These are phyloP conservation scores for Arabidopsis arenosa DNA, from an alignment of 345 rosid genomes.

Conservation along the genomic window DNA sequence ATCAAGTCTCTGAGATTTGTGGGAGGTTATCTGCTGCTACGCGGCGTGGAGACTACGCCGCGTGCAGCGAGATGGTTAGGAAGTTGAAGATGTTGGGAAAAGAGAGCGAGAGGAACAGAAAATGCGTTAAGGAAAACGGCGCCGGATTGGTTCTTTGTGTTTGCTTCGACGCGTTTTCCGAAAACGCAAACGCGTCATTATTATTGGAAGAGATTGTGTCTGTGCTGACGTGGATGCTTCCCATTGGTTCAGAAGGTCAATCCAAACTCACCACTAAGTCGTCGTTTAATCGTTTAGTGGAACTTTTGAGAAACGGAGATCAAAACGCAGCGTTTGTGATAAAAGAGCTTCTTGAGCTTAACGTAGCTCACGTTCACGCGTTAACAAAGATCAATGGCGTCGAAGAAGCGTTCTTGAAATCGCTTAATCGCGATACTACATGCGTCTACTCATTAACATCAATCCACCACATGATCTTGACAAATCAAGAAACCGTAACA, in stretches of 20 bases:
- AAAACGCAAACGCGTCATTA: slow-evolving; percentile 27
- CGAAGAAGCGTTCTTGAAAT: slow-evolving; percentile 56
- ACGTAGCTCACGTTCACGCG: slow-evolving; percentile 43
- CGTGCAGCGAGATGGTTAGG: slow-evolving; percentile 39
- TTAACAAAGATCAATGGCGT: slow-evolving; percentile 59
- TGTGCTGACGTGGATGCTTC: slow-evolving; percentile 59
- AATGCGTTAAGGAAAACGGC: slow-evolving; percentile 55
- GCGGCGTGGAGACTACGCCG: slow-evolving; percentile 29
- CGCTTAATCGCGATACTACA: slow-evolving; percentile 58
- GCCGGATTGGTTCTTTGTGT: slow-evolving; percentile 49
- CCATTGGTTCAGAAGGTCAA: slow-evolving; percentile 56
- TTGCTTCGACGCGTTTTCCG: slow-evolving; percentile 54
- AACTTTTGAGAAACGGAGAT: slow-evolving; percentile 56
- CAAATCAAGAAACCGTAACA: slow-evolving; percentile 29
- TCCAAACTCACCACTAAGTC: slow-evolving; percentile 45
- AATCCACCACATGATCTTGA: slow-evolving; percentile 53
- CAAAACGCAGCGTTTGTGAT: slow-evolving; percentile 65
- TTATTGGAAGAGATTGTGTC: slow-evolving; percentile 66
- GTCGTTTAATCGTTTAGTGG: slow-evolving; percentile 53
- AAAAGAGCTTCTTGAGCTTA: slow-evolving; percentile 51
- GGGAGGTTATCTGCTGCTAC: slow-evolving; percentile 31
- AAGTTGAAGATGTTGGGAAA: slow-evolving; percentile 53
- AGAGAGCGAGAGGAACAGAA: slow-evolving; percentile 74
- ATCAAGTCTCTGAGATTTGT: slow-evolving; percentile 38
- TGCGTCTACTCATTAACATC: slow-evolving; percentile 53